A percentile compares a stretch with the other conserved stretches of the same genome.
Evolutionary conservation across 345 rosid genomes (phyloP).

Genomic region (Populus nigra): DNA sequence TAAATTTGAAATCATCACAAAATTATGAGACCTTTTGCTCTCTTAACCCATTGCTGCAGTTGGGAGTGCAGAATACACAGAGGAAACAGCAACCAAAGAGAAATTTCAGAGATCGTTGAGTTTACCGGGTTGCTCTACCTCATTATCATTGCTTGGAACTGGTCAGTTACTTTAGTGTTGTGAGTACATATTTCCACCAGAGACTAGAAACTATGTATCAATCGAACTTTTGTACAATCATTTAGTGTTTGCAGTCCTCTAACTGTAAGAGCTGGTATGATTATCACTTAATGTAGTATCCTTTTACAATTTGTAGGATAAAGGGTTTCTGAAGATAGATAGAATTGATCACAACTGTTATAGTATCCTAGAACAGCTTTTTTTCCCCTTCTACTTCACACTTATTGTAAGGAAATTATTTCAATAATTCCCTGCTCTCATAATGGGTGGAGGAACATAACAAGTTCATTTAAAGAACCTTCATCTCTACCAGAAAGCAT

Average conservation of each 20-base stretch:
- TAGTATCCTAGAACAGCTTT: not conserved
- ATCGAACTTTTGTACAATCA: not conserved
- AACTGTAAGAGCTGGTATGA: not conserved
- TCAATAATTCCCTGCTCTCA: not conserved
- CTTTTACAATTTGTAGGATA: not conserved
- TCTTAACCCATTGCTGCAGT: slow-evolving; percentile 32
- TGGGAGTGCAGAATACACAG: slow-evolving; percentile 51
- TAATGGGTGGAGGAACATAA: not conserved
- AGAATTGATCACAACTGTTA: too few relatives aligned
- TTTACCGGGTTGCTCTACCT: slow-evolving; percentile 60
- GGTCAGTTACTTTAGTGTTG: slow-evolving; percentile 38
- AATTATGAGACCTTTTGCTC: not conserved
- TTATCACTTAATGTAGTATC: not conserved
- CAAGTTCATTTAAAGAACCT: not conserved
- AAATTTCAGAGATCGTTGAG: slow-evolving; percentile 61
- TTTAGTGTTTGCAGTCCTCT: not conserved
- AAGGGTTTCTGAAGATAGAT: not conserved
- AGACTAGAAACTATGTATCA: not conserved
- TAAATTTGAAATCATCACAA: not conserved
- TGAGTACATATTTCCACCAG: not conserved
- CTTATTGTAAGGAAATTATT: not conserved
- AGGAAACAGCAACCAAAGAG: slow-evolving; percentile 65
- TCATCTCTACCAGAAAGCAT: not conserved
- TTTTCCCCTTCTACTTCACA: not conserved
- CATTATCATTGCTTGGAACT: slow-evolving; percentile 70